Evolutionary conservation across 1,284 basidiomycete species (phyloP).

Genomic region (Microbotryomycetes sp.): DNA sequence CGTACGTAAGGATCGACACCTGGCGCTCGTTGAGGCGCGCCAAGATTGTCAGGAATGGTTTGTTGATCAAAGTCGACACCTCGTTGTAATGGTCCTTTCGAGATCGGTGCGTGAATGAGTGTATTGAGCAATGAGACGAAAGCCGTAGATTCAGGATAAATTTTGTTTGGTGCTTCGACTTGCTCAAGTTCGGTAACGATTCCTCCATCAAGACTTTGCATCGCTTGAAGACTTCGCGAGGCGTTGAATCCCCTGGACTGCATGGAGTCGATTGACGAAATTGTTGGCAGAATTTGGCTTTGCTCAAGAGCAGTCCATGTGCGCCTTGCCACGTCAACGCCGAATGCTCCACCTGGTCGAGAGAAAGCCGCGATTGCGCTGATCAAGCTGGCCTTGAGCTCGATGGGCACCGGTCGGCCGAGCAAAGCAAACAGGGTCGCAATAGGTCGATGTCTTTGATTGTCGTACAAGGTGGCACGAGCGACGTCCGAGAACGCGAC

Average conservation of each 20-base stretch:
- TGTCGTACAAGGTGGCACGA: constrained; percentile 67
- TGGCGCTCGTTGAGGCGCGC: constrained; percentile 64
- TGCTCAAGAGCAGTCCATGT: constrained; percentile 79
- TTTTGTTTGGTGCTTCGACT: constrained; percentile 67
- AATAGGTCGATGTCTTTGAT: constrained; percentile 62
- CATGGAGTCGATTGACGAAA: constrained; percentile 1
- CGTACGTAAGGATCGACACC: constrained; percentile 73
- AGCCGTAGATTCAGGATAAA: constrained; percentile 80
- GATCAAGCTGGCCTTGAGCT: constrained; percentile 82
- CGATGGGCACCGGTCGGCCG: constrained; percentile 74
- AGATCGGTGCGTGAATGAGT: constrained; percentile 59
- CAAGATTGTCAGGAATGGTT: constrained; percentile 68
- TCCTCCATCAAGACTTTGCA: constrained; percentile 34
- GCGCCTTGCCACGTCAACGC: constrained; percentile 69
- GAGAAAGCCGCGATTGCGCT: constrained; percentile 74
- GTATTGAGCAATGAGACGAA: constrained; percentile 78
- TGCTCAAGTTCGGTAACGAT: constrained; percentile 64
- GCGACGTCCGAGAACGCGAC: constrained; percentile 70
- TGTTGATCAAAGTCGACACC: constrained; percentile 54
- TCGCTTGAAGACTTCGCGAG: constrained; percentile 1
- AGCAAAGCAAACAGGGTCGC: constrained; percentile 69
- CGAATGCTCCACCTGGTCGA: constrained; percentile 53
- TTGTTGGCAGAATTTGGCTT: constrained; percentile 55
- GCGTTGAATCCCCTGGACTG: background rate
- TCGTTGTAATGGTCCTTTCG: constrained; percentile 50